Percentiles rank a stretch among this genome's conserved stretches.
Conservation (phyloP, 2,329 filamentous ascomycete species). For the Herpotrichia juniperi region DNA sequence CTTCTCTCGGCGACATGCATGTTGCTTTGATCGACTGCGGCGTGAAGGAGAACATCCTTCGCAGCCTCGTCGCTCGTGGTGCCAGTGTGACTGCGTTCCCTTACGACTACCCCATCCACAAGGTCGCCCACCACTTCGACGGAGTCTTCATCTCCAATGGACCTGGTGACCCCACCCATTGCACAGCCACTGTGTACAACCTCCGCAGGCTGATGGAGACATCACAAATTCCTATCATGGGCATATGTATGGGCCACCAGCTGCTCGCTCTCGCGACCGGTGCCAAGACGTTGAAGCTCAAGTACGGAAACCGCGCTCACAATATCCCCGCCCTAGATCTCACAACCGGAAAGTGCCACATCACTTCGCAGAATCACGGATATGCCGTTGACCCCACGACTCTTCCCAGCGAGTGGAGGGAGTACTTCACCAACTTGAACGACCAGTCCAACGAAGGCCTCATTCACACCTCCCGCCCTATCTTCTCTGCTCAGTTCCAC, state of each 20-base stretch:
- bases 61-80: conserved; percentile 88
- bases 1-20: conserved; percentile 81
- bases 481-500: conserved; percentile 99
- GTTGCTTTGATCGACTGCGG: conserved; percentile 96
- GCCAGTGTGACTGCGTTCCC: conserved; percentile 94
- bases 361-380: conserved; percentile 97
- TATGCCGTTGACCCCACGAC: conserved; percentile 91
- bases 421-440: conserved; percentile 98
- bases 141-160: conserved; percentile 99
- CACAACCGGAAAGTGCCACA: conserved; percentile 96
- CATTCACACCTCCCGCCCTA: conserved; percentile 94
- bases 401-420: conserved; percentile 86
- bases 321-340: conserved; percentile 96
- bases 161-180: conserved; percentile 96
- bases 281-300: conserved; percentile 92
- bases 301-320: conserved; percentile 98
- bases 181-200: conserved; percentile 92
- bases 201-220: conserved; percentile 88
- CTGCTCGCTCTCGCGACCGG: conserved; percentile 88
- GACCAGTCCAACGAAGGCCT: conserved; percentile 97
- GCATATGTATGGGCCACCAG: conserved; percentile 97
- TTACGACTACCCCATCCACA: conserved; percentile 97
- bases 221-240: conserved; percentile 91
- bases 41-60: conserved; percentile 99
- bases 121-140: conserved; percentile 96